phyloP scores from a whole-genome alignment of 2,329 filamentous ascomycete genomes.

The Talaromyces sp. region DNA sequence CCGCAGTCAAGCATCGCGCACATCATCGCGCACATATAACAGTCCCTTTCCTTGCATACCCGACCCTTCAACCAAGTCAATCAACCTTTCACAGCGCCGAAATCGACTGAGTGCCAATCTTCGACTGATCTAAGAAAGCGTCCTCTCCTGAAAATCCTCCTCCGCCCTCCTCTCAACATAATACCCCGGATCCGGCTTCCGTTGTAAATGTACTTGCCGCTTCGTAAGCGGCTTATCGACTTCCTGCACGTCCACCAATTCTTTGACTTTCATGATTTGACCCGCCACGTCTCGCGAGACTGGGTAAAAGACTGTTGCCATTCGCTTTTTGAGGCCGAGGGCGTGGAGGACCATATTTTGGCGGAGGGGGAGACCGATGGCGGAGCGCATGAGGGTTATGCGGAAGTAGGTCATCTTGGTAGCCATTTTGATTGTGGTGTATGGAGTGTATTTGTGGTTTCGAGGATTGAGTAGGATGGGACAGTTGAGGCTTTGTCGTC shows the following conservation, averaged over 20 bases:
- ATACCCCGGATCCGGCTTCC: slow-evolving; percentile 76
- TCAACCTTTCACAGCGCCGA: not conserved
- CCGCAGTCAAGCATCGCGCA: not conserved
- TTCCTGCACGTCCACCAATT: slow-evolving; percentile 58
- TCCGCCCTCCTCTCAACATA: slow-evolving; percentile 59
- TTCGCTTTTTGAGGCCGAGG: slow-evolving; percentile 78
- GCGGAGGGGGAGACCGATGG: slow-evolving; percentile 80
- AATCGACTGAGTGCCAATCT: not conserved
- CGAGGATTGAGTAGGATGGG: not conserved
- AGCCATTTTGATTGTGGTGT: not conserved
- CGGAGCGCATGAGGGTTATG: slow-evolving; percentile 83
- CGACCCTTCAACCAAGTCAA: not conserved
- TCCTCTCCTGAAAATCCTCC: slow-evolving; percentile 21
- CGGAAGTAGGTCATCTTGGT: slow-evolving; percentile 73
- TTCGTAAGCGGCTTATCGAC: slow-evolving; percentile 43
- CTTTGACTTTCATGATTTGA: slow-evolving; percentile 91
- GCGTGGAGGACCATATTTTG: slow-evolving; percentile 77
- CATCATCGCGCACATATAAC: not conserved
- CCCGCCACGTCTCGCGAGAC: slow-evolving; percentile 77
- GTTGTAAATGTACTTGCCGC: slow-evolving; percentile 64
- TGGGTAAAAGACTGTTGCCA: slow-evolving; percentile 84
- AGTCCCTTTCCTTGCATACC: not conserved
- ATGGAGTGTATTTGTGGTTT: not conserved
- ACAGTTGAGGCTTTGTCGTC: too few relatives aligned
- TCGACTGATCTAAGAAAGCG: slow-evolving; percentile 7